phyloP scores from a whole-genome alignment of 2,329 filamentous ascomycete genomes.

The Chrysoporthe cubensis region DNA sequence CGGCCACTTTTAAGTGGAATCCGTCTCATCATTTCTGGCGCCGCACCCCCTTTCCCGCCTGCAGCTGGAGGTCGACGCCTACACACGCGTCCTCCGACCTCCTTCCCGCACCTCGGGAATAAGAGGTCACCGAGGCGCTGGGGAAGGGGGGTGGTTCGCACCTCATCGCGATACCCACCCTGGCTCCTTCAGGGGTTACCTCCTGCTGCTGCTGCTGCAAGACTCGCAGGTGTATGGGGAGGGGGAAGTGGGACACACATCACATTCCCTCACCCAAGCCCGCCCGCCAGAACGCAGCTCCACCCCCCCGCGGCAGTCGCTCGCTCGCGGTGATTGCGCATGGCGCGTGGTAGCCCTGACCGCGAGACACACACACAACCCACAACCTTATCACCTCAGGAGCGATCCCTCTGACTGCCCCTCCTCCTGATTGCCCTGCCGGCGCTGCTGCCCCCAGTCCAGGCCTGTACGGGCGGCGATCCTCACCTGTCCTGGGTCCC shows the following conservation, averaged over 20 bases:
- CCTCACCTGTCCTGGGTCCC: not conserved
- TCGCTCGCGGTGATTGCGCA: not conserved
- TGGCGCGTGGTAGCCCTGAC: conserved; percentile 7
- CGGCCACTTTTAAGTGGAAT: not conserved
- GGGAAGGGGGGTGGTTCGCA: not conserved
- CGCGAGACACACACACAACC: not conserved
- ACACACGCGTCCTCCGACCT: conserved; percentile 2
- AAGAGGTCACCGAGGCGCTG: not conserved
- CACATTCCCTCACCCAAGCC: not conserved
- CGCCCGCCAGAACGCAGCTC: not conserved
- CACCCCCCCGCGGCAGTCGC: not conserved
- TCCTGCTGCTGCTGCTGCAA: not conserved
- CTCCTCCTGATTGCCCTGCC: not conserved
- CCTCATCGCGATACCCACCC: not conserved
- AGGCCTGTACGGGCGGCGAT: not conserved
- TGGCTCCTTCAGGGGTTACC: not conserved
- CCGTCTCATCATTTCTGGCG: conserved; percentile 5
- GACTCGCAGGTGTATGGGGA: no score
- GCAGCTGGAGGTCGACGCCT: not conserved
- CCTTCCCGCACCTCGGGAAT: conserved; percentile 1
- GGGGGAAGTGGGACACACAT: not conserved
- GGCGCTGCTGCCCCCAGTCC: not conserved
- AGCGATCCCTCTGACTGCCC: not conserved
- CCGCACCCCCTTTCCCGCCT: not conserved
- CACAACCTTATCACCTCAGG: conserved; percentile 4